Evolutionary conservation across 139 green algal genomes (phyloP), one percentile per base, ranked within the genome.

Genomic region (Chlorella sp.): DNA sequence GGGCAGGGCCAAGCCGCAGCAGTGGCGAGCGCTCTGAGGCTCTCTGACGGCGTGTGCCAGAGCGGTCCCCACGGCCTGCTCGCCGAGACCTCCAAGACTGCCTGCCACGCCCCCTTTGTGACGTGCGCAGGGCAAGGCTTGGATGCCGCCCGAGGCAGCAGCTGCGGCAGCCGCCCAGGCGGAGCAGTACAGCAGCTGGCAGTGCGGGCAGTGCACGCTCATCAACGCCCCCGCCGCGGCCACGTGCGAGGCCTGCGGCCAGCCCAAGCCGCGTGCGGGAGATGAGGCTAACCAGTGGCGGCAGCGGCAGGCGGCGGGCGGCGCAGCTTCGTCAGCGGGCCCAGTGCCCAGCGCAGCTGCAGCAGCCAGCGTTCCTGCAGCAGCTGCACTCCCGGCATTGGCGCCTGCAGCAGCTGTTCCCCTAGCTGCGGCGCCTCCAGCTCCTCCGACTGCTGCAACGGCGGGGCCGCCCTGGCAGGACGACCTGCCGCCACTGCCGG

Each of bases 101-200:
- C 12, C 15, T 21, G 0, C 43, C 45, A 23, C 21, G 5, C 19
- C 40, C 8, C 48, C 48, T 21, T 19, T 21, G 8, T 41, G 41
- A 29, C 8, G 38, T 35, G 58, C 35, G 64, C 31, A 67, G 58
- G 77, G 78, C 72, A 73, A 60, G 36, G 82, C 84, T 33, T 91
- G 86, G 89, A 82, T 94, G 69, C 90, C 89, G 0, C 90, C 90
- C 12, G 89, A 94, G 77, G 91, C 83, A 1, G 90, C 89, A 0
- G 71, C 79, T 23, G 85, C 83, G 41, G 85, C 84, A 5, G 85
- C 81, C 15, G 67, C 68, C 19, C 77, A 87, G 5, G 89, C 87
- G 1, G 71, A 66, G 41, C 38, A 42, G 25, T 60, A 79, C 56
- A 76, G 65, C 70, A 84, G 79, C 55, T 92, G 85, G 89, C 33